Evolutionary conservation across 495 filamentous ascomycete genomes (phyloP), one percentile per base, ranked within the genome.

Genomic region (Aspergillus heteromorphus): DNA sequence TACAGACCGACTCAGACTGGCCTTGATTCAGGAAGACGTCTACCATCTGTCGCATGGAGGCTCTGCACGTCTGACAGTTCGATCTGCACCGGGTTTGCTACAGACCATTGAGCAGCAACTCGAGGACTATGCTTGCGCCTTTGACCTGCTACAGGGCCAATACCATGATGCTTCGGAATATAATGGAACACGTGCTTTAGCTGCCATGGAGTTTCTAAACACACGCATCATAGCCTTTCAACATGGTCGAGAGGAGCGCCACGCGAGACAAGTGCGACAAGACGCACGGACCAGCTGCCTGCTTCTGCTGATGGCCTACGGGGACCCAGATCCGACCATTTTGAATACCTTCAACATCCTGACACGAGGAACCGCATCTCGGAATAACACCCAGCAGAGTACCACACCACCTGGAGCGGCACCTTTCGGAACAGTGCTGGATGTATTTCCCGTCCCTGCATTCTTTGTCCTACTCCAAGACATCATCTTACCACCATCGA

Each of bases 61-160:
- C n/a, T n/a, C n/a, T n/a, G 14, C 34, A 19, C 1, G 48, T 13
- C n/a, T 17, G 9, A 30, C 29, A 14, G 36, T 16, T 10, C 31
- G 4, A 18, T 17, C n/a, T 29, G 8, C 31, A 38, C 16, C 7
- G 34, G 5, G 7, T 34, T 9, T 34, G 2, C 11, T 49, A 27
- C 48, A 36, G 27, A 20, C 48, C 2, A 49, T 49, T 16, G 48
- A 49, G 48, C 27, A 38, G 48, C 48, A 49, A 6, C 29, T 49
- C 5, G 48, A 38, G 9, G 27, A 49, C 4, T 38, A 49, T 27
- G 48, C 29, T 11, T 16, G 48, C 27, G 1, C 27, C 14, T 38
- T 49, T 9, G 29, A 19, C n/a, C 31, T 49, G 7, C 21, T 36
- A 5, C 45, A 48, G 2, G 21, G 21, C 45, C 48, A 19, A 13